Evolutionary conservation across 495 filamentous ascomycete species (phyloP).

Genomic region (Tuber calosporum): DNA sequence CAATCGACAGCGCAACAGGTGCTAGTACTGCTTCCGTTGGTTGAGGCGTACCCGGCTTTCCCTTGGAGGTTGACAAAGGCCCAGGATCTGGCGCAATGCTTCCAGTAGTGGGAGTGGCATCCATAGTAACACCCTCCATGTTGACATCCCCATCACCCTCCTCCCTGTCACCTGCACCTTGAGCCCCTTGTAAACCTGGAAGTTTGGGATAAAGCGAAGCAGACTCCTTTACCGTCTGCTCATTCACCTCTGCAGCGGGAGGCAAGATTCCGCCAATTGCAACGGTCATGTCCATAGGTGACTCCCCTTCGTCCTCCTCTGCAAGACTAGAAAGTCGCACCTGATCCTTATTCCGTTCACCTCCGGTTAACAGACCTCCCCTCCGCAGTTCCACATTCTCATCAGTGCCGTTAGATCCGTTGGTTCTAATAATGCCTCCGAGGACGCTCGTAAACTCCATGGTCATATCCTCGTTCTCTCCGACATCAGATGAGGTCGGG

Average conservation of each 20-base stretch:
- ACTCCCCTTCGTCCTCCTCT: constrained; percentile 45
- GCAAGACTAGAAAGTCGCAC: constrained; percentile 78
- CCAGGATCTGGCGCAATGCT: constrained; percentile 17
- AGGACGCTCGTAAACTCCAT: constrained; percentile 81
- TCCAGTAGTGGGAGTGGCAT: constrained; percentile 35
- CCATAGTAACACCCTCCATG: constrained; percentile 38
- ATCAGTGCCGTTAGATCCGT: constrained; percentile 55
- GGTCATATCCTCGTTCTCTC: constrained; percentile 61
- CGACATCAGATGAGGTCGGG: constrained; percentile 11
- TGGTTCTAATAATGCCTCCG: constrained; percentile 58
- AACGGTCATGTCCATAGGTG: constrained; percentile 55
- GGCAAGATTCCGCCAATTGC: constrained; percentile 63
- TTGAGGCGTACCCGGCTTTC: not conserved
- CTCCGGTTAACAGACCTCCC: constrained; percentile 35
- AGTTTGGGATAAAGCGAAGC: constrained; percentile 40
- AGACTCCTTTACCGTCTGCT: constrained; percentile 56
- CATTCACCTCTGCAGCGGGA: constrained; percentile 44
- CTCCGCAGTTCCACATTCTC: constrained; percentile 42
- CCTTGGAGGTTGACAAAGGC: not conserved
- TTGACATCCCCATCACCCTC: constrained; percentile 23
- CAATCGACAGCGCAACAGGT: constrained; percentile 21
- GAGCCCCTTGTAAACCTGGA: constrained; percentile 17
- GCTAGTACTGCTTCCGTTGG: constrained; percentile 6
- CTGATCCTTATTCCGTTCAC: constrained; percentile 56
- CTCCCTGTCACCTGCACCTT: constrained; percentile 21